These are phyloP conservation scores for Ascocoryne sarcoides DNA, from an alignment of 2,329 filamentous ascomycete genomes.

Conservation along the genomic window DNA sequence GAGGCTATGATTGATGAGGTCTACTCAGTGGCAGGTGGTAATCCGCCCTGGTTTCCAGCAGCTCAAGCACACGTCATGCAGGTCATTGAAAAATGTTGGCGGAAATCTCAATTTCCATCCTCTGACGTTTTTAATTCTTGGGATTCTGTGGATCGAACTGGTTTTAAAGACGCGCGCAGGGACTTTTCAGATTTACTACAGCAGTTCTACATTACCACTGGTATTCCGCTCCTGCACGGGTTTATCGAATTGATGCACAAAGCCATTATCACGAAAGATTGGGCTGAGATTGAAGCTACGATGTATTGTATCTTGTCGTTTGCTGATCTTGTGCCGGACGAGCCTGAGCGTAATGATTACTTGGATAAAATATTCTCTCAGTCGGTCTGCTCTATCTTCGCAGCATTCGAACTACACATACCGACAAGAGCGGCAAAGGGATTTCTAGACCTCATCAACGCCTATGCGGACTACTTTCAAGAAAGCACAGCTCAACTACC, in stretches of 20 bases:
- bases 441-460: constrained; percentile 60
- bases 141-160: constrained; percentile 60
- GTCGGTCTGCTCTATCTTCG: constrained; percentile 46
- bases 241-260: constrained; percentile 48
- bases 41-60: constrained; percentile 46
- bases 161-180: constrained; percentile 64
- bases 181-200: constrained; percentile 74
- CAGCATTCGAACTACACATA: constrained; percentile 41
- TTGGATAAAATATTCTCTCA: constrained; percentile 54
- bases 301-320: constrained; percentile 57
- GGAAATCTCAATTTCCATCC: constrained; percentile 55
- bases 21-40: constrained; percentile 39
- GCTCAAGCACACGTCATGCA: constrained; percentile 53
- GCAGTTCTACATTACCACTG: constrained; percentile 56
- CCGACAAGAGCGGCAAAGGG: constrained; percentile 58
- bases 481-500: constrained; percentile 59
- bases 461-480: constrained; percentile 70
- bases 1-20: constrained; percentile 56
- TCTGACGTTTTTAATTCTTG: constrained; percentile 49
- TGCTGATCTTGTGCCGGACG: constrained; percentile 55
- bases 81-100: constrained; percentile 57
- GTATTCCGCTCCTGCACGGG: constrained; percentile 44
- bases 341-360: constrained; percentile 47
- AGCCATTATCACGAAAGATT: constrained; percentile 40
- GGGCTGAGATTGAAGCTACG: constrained; percentile 52